A percentile compares a stretch with the other conserved stretches of the same genome.
Evolutionary conservation across 2,329 filamentous ascomycete genomes (phyloP).

Genomic region (Ceratocystis colombiana): DNA sequence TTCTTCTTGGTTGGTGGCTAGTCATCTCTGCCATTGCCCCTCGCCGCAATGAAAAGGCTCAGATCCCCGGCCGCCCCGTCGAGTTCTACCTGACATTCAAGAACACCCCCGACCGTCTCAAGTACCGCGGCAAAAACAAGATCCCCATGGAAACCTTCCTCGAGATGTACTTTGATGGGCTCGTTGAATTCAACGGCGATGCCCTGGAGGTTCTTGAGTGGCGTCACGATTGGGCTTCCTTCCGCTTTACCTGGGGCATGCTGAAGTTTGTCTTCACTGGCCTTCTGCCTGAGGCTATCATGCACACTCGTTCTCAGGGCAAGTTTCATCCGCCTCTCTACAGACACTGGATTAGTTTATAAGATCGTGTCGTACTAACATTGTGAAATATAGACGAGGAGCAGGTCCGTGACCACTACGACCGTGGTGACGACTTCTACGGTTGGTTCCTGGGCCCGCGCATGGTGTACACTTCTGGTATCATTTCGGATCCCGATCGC

Average conservation of each 20-base stretch:
- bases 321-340: constrained; percentile 3
- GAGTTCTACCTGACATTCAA: constrained; percentile 87
- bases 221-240: constrained; percentile 93
- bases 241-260: constrained; percentile 75
- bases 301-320: constrained; percentile 82
- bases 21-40: constrained; percentile 69
- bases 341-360: neutral
- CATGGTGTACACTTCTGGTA: constrained; percentile 96
- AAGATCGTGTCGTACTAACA: neutral
- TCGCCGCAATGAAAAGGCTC: constrained; percentile 86
- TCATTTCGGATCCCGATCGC: constrained; percentile 76
- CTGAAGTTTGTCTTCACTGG: constrained; percentile 81
- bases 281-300: constrained; percentile 81
- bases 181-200: constrained; percentile 93
- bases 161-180: constrained; percentile 93
- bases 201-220: constrained; percentile 82
- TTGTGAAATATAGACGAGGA: constrained; percentile 54
- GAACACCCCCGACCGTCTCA: constrained; percentile 47
- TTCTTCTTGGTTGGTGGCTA: constrained; percentile 69
- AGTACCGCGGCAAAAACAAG: constrained; percentile 68
- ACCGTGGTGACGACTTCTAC: constrained; percentile 97
- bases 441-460: constrained; percentile 95
- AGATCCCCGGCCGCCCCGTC: constrained; percentile 72
- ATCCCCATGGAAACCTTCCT: constrained; percentile 90
- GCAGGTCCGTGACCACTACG: constrained; percentile 95